A percentile compares a stretch with the other conserved stretches of the same genome.
phyloP scores from a whole-genome alignment of 73 alveolate species.

The Stentor roeselii region DNA sequence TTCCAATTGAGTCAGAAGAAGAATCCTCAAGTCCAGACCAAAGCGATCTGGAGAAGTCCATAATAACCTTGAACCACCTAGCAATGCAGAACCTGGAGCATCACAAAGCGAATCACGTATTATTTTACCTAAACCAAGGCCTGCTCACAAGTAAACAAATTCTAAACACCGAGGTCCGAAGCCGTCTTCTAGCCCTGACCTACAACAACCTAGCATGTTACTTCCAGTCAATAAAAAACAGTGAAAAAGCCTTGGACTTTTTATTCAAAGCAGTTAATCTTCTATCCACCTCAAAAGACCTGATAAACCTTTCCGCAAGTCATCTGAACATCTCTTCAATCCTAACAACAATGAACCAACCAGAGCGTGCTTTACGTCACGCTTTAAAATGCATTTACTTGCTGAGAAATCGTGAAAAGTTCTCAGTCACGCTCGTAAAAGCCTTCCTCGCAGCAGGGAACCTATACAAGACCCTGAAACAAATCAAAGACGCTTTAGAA shows the following conservation, averaged over 20 bases:
- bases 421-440: not conserved
- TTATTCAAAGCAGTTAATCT: not conserved
- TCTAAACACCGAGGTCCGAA: not conserved
- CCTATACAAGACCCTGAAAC: not conserved
- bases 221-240: too few relatives aligned
- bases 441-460: not conserved
- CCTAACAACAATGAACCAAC: not conserved
- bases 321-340: not conserved
- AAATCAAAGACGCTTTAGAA: not conserved
- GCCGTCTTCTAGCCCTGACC: not conserved
- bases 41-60: not conserved
- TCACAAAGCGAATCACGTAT: not conserved
- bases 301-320: not conserved
- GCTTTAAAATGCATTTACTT: not conserved
- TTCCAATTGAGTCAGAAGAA: too few relatives aligned
- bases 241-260: not conserved
- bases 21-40: too few relatives aligned
- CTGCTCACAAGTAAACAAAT: not conserved
- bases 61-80: not conserved
- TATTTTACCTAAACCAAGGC: not conserved
- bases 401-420: not conserved
- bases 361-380: not conserved
- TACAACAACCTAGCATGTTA: conserved; percentile 6
- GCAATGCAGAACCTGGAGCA: not conserved
- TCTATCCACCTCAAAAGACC: not conserved